phyloP scores from a whole-genome alignment of 495 filamentous ascomycete species.

The Astrocystis sublimbata region DNA sequence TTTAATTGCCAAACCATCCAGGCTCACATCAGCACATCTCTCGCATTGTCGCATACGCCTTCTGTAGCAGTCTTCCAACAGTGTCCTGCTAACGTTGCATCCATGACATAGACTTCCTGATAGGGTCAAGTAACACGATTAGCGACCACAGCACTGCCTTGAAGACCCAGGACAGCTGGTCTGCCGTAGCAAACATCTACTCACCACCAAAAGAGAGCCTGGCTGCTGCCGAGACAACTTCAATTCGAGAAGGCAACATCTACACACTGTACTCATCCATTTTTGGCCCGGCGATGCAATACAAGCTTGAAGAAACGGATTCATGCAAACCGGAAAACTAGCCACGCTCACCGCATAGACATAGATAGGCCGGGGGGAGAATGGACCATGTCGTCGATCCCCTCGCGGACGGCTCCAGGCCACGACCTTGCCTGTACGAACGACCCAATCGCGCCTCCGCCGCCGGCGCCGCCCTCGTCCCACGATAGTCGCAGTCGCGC shows the following conservation, averaged over 20 bases:
- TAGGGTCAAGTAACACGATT: neutral
- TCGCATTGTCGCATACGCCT: too few species aligned
- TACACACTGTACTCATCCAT: neutral
- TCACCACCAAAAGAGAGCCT: neutral
- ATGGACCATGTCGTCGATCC: slow-evolving; percentile 18
- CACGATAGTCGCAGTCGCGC: neutral
- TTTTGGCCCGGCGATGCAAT: neutral
- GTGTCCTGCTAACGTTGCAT: slow-evolving; percentile 10
- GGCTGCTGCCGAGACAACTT: neutral
- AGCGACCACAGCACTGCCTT: neutral
- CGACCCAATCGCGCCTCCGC: neutral
- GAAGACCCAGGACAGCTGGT: neutral
- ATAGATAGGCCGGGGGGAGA: neutral
- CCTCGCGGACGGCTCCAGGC: slow-evolving; percentile 7
- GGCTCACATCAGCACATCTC: too few species aligned
- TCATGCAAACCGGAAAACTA: neutral
- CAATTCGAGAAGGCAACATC: neutral
- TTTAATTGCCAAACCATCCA: too few species aligned
- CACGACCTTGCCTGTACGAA: neutral
- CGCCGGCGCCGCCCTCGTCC: neutral
- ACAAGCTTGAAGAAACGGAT: neutral
- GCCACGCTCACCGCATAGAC: neutral
- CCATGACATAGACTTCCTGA: slow-evolving; percentile 13
- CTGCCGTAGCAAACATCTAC: neutral
- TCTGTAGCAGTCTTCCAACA: too few species aligned